Evolutionary conservation across 345 rosid species (phyloP), one percentile per base, ranked within the genome.

Genomic region (Melaleuca quinquenervia): DNA sequence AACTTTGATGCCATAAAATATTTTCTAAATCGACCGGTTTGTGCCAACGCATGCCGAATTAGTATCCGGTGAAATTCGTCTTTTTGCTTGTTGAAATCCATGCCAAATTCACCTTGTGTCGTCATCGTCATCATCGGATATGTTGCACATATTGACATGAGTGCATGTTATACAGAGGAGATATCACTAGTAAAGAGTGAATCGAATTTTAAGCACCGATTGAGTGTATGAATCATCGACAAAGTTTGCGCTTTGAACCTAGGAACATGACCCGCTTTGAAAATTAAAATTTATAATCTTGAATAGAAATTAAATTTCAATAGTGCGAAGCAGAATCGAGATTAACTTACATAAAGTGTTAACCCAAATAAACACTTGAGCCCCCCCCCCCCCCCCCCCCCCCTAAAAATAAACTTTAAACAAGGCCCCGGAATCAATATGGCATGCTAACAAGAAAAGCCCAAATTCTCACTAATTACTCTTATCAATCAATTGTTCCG

Each of bases 111-210:
- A 27, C 24, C 32, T 58, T 16, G 6, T 58, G 11, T 58, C 3
- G 5, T 26, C 14, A 11, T 58, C n/a, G 10, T 24, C 6, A 56
- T 0, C 15, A 12, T n/a, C 32, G 18, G 8, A 58, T 58, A 58
- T 12, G 5, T n/a, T 3, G 0, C 1, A n/a, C 13, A 32, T 58
- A 13, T n/a, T 58, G 70, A 58, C 18, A n/a, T 0, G 3, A 1
- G 8, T n/a, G 14, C 6, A 6, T 13, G 15, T n/a, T 58, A 8
- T 12, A 27, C 6, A 12, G 18, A 58, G 18, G 70, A 58, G 36
- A n/a, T 16, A n/a, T 11, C 6, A 7, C 12, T n/a, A 8, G 18
- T 58, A 16, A 18, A 6, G 70, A 58, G 0, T 2, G 8, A 6
- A 58, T 58, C 36, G 14, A 58, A 58, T 58, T n/a, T n/a, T 32